Conservation (phyloP, 805 yeast species). For the Suhomyces sp. region DNA sequence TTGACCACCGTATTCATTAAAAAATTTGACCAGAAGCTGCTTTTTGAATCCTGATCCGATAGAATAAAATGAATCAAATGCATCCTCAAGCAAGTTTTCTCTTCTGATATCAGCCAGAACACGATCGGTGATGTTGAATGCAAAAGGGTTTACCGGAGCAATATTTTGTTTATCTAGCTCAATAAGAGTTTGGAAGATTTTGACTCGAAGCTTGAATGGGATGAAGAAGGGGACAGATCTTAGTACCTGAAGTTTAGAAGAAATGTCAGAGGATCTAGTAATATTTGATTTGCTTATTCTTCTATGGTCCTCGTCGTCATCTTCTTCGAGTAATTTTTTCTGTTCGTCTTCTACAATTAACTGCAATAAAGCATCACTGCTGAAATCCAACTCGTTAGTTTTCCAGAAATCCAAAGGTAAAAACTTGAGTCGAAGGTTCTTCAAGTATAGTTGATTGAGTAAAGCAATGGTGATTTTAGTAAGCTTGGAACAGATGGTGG, state of each 20-base stretch:
- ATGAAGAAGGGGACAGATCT: conserved; percentile 74
- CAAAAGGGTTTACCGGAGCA: conserved; percentile 11
- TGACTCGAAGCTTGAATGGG: conserved; percentile 71
- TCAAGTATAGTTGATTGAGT: conserved; percentile 60
- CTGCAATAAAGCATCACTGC: conserved; percentile 35
- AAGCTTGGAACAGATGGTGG: conserved; percentile 9
- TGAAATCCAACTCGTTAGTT: conserved; percentile 27
- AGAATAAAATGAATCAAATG: conserved; percentile 55
- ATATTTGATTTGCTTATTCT: conserved; percentile 42
- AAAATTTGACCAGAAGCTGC: conserved; percentile 61
- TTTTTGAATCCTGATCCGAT: conserved; percentile 56
- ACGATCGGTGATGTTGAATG: conserved; percentile 18
- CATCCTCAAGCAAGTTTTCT: conserved; percentile 70
- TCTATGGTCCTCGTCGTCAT: conserved; percentile 33
- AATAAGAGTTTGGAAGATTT: conserved; percentile 63
- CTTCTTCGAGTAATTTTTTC: conserved; percentile 14
- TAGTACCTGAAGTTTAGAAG: conserved; percentile 48
- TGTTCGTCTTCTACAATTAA: conserved; percentile 44
- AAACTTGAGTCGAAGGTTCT: conserved; percentile 60
- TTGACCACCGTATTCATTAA: conserved; percentile 60
- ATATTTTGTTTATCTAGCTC: conserved; percentile 45
- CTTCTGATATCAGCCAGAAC: conserved; percentile 60
- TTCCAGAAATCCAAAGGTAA: conserved; percentile 56
- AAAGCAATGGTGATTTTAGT: conserved; percentile 46
- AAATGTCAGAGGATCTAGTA: neutral